Conservation (phyloP, 495 filamentous ascomycete species). For the Penicillium flavigenum region DNA sequence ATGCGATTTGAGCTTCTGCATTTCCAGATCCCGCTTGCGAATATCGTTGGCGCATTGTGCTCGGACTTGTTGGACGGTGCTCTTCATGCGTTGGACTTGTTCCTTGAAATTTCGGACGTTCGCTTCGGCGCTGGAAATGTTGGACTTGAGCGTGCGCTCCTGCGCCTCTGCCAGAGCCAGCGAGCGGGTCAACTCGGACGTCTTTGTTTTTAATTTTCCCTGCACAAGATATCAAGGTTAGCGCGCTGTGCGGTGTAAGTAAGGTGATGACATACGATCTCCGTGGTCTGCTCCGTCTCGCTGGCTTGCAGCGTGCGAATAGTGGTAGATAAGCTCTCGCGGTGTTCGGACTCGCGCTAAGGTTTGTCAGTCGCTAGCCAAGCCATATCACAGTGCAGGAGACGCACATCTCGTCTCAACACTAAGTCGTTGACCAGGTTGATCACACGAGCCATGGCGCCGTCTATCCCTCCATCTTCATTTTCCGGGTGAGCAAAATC, state of each 20-base stretch:
- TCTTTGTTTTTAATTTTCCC: constrained; percentile 65
- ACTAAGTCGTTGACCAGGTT: constrained; percentile 92
- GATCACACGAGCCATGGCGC: constrained; percentile 82
- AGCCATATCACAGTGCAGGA: background rate
- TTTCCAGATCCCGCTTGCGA: constrained; percentile 84
- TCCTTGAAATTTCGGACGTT: constrained; percentile 70
- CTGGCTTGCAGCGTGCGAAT: constrained; percentile 71
- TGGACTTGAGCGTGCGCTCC: constrained; percentile 65
- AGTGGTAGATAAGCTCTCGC: constrained; percentile 75
- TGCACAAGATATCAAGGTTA: constrained; percentile 22
- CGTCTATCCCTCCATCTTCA: constrained; percentile 59
- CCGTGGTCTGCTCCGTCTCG: constrained; percentile 65
- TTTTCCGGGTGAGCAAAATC: constrained; percentile 78
- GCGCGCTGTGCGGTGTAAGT: background rate
- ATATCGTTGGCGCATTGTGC: constrained; percentile 89
- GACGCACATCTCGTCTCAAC: constrained; percentile 72
- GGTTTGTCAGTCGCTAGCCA: constrained; percentile 18
- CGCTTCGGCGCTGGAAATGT: constrained; percentile 69
- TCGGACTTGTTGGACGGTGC: constrained; percentile 74
- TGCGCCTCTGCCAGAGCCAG: constrained; percentile 71
- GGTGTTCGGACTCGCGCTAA: constrained; percentile 84
- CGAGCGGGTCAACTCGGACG: constrained; percentile 70
- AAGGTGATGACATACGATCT: constrained; percentile 41
- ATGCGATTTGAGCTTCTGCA: constrained; percentile 84
- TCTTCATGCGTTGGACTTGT: constrained; percentile 74